Conservation (phyloP, 1,284 basidiomycete genomes). For the Irpex sp. region DNA sequence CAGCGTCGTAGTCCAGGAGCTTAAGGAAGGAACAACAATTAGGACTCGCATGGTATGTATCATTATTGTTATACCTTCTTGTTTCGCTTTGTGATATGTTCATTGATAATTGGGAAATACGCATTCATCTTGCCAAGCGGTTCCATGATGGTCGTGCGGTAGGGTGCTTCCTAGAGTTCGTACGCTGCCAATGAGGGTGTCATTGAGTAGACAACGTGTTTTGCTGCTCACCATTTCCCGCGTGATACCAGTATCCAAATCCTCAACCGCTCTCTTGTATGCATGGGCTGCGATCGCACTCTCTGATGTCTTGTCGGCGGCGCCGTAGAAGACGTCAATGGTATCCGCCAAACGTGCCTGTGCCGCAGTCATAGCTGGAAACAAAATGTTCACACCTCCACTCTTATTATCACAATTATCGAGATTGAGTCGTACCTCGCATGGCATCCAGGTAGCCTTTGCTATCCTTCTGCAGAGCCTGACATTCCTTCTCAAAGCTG, state of each 20-base stretch:
- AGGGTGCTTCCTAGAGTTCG: slow-evolving; percentile 76
- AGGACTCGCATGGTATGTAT: background rate
- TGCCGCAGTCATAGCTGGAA: slow-evolving; percentile 81
- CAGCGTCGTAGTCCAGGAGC: slow-evolving; percentile 94
- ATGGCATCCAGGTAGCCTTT: slow-evolving; percentile 95
- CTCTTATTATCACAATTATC: background rate
- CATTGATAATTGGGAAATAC: slow-evolving; percentile 93
- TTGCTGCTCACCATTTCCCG: slow-evolving; percentile 70
- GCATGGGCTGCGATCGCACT: slow-evolving; percentile 97
- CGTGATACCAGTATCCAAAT: slow-evolving; percentile 82
- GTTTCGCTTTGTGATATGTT: slow-evolving; percentile 90
- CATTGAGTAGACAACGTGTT: background rate
- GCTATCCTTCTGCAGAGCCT: slow-evolving; percentile 89
- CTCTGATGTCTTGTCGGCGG: slow-evolving; percentile 78
- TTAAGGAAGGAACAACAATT: slow-evolving; percentile 1
- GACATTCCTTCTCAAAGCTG: slow-evolving; percentile 93
- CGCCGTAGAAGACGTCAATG: slow-evolving; percentile 89
- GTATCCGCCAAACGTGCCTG: slow-evolving; percentile 95
- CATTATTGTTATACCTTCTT: slow-evolving; percentile 74
- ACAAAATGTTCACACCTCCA: background rate
- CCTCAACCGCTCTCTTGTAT: slow-evolving; percentile 93
- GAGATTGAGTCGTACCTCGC: slow-evolving; percentile 52
- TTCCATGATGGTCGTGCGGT: slow-evolving; percentile 91
- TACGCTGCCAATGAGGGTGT: background rate
- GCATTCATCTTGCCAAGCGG: slow-evolving; percentile 94